Evolutionary conservation across 371 early-diverging fungal species (phyloP), one percentile per base, ranked within the genome.

Genomic region (Smittium culicis): DNA sequence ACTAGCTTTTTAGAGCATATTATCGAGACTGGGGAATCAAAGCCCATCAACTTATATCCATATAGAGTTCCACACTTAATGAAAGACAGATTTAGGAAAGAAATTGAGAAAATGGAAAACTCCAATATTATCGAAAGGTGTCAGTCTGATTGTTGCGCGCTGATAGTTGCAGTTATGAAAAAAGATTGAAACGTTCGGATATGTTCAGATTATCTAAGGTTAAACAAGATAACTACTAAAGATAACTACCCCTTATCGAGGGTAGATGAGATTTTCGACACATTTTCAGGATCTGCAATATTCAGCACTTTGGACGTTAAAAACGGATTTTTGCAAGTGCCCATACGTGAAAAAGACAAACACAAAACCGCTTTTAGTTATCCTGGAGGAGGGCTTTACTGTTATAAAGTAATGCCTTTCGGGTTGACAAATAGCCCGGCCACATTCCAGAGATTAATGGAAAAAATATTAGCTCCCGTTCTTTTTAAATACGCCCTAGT

Each of bases 101-200:
- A 33, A 35, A 11, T 63, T 2, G 31, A 33, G 8, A 31, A 31
- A 33, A 63, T 63, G 63, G 63, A 63, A 33, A 33, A 63, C 20
- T 2, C 2, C 14, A n/a, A 32, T 11, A 32, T 63, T 30, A 63
- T 63, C 27, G 5, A n/a, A 5, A 31, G 5, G n/a, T 63, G 63
- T 33, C 11, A 2, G 17, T 31, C 63, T 2, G 63, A 63, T 30
- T 63, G 30, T 31, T 63, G 63, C n/a, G n/a, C 60, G n/a, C 60
- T n/a, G 5, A 59, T 59, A 29, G 60, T 59, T 5, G 25, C 32
- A 5, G 84, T 81, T 0, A 66, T 70, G 3, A 82, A 85, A 70
- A 82, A 83, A 54, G n/a, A 59, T 35, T 82, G 85, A 2, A n/a
- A 65, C 1, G 16, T 83, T 31, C 73, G 79, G 0, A 66, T 82